phyloP scores from a whole-genome alignment of 192 early-diverging fungal species.

The Thamnidium elegans region DNA sequence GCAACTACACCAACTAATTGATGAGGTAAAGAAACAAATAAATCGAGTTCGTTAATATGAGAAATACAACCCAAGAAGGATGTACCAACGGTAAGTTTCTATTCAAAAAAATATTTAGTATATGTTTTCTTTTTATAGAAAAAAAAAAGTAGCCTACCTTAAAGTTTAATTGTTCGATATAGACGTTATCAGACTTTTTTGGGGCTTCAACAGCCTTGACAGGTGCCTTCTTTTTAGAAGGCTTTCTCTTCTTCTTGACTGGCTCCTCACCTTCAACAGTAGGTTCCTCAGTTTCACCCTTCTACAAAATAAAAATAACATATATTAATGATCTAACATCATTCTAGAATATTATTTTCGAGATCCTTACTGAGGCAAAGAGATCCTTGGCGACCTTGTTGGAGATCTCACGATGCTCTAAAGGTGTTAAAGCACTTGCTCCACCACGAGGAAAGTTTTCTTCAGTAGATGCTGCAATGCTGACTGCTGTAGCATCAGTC shows the following conservation, averaged over 20 bases:
- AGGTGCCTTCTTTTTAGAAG: constrained; percentile 43
- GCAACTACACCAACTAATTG: constrained; percentile 79
- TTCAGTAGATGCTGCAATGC: constrained; percentile 41
- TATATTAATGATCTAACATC: neutral
- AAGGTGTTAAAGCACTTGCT: constrained; percentile 70
- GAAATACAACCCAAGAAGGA: constrained; percentile 75
- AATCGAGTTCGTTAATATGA: constrained; percentile 76
- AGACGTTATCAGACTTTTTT: constrained; percentile 31
- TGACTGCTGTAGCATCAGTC: constrained; percentile 13
- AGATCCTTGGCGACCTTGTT: constrained; percentile 74
- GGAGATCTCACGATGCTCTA: constrained; percentile 77
- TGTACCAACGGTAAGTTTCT: constrained; percentile 72
- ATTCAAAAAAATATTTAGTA: constrained; percentile 8
- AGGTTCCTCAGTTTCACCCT: constrained; percentile 10
- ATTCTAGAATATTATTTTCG: neutral
- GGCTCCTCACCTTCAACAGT: constrained; percentile 39
- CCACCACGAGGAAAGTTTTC: constrained; percentile 88
- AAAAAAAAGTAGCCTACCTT: constrained; percentile 41
- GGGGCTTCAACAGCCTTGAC: constrained; percentile 25
- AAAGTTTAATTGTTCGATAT: constrained; percentile 52
- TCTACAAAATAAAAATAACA: neutral
- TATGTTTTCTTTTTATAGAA: neutral
- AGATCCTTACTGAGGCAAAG: constrained; percentile 41
- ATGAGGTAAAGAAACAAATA: constrained; percentile 81
- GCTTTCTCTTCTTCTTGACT: constrained; percentile 56